Evolutionary conservation across 768 basidiomycete genomes (phyloP).

Genomic region (Mycena maculata): DNA sequence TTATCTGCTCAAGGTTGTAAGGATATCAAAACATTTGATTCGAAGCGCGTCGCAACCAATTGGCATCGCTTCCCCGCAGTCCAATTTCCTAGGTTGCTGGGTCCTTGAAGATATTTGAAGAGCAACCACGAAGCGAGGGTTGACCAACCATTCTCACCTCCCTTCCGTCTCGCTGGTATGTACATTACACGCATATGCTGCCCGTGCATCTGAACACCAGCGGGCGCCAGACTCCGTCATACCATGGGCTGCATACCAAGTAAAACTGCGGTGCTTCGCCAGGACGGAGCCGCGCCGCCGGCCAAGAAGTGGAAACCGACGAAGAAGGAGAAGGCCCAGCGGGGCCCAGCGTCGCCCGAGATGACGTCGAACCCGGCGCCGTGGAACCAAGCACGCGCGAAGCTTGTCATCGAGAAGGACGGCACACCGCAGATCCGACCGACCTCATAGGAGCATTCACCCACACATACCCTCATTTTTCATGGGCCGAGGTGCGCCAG

Average conservation of each 20-base stretch:
- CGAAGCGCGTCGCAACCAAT: no score
- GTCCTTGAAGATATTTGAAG: no score
- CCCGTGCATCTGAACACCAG: no score
- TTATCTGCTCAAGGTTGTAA: no score
- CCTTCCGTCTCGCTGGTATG: no score
- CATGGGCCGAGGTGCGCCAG: background rate
- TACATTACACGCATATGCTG: no score
- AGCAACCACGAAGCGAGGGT: no score
- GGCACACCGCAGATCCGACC: constrained; percentile 19
- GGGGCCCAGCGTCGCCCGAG: background rate
- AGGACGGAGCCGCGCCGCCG: background rate
- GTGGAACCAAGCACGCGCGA: constrained; percentile 23
- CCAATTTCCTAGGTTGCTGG: no score
- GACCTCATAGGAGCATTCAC: background rate
- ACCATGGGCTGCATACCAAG: constrained; percentile 33
- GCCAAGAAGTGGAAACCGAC: constrained; percentile 1
- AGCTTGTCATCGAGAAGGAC: constrained; percentile 25
- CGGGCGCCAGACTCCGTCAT: background rate
- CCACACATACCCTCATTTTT: no score
- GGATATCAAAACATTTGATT: no score
- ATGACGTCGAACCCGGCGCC: constrained; percentile 1
- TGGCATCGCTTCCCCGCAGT: no score
- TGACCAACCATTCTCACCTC: no score
- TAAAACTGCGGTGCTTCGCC: constrained; percentile 18
- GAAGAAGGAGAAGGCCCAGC: background rate